phyloP scores from a whole-genome alignment of 1,139 yeast species.

The Sugiyamaella grinbergsii region DNA sequence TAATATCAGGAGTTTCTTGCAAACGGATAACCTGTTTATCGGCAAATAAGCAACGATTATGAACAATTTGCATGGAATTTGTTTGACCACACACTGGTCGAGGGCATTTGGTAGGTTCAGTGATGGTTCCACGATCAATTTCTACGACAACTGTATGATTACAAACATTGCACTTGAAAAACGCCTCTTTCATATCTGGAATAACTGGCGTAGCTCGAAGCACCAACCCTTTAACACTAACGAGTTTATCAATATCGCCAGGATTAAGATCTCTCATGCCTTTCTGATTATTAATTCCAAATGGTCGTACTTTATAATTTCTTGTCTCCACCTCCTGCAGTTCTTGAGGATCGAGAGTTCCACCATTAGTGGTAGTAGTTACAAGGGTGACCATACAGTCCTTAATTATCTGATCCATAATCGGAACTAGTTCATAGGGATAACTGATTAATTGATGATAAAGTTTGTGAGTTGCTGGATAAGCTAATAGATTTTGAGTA shows the following conservation, averaged over 20 bases:
- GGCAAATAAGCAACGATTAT: conserved; percentile 88
- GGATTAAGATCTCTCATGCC: conserved; percentile 98
- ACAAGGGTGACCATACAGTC: conserved; percentile 84
- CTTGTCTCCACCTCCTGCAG: conserved; percentile 76
- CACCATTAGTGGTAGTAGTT: conserved; percentile 50
- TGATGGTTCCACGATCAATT: conserved; percentile 90
- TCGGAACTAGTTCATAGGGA: conserved; percentile 96
- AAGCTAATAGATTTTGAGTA: conserved; percentile 74
- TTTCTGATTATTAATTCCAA: conserved; percentile 53
- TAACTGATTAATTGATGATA: conserved; percentile 85
- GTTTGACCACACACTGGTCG: conserved; percentile 81
- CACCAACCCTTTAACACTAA: conserved; percentile 87
- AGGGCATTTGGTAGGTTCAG: conserved; percentile 93
- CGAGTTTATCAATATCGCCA: conserved; percentile 89
- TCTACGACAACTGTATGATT: conserved; percentile 91
- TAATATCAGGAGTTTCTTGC: conserved; percentile 96
- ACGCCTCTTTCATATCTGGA: conserved; percentile 98
- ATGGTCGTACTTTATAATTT: conserved; percentile 87
- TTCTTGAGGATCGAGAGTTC: conserved; percentile 38
- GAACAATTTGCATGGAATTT: conserved; percentile 87
- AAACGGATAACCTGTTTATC: conserved; percentile 92
- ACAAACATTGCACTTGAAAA: conserved; percentile 93
- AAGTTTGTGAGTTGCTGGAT: conserved; percentile 72
- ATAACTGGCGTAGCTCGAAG: conserved; percentile 86
- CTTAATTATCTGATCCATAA: conserved; percentile 94